Percentiles rank a stretch among this genome's conserved stretches.
These are phyloP conservation scores for Phaffia tasmanica DNA, from an alignment of 768 basidiomycete species.

Conservation along the genomic window DNA sequence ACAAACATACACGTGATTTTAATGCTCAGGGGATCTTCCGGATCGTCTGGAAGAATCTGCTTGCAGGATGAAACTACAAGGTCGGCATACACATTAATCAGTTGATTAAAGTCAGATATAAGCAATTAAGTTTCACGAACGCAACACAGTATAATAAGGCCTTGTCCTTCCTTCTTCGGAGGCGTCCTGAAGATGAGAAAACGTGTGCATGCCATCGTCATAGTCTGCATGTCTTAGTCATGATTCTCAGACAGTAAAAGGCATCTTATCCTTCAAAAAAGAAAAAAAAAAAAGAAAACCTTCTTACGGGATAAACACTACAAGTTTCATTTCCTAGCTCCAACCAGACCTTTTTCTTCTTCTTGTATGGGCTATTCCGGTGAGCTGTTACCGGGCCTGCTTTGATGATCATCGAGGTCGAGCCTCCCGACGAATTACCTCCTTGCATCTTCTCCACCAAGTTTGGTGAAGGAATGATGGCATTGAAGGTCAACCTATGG, in stretches of 20 bases:
- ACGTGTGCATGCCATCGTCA: too few relatives aligned
- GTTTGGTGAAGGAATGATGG: slow-evolving; percentile 46
- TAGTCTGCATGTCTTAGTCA: too few relatives aligned
- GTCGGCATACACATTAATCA: slow-evolving; percentile 19
- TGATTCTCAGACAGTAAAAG: too few relatives aligned
- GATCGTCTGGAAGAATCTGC: slow-evolving; percentile 43
- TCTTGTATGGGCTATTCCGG: slow-evolving; percentile 32
- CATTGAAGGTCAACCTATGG: slow-evolving; percentile 56
- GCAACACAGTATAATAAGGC: slow-evolving; percentile 47
- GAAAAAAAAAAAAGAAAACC: slow-evolving; percentile 31
- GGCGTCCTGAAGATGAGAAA: slow-evolving; percentile 43
- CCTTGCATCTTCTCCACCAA: background rate
- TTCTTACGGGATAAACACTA: slow-evolving; percentile 45
- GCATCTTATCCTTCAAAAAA: slow-evolving; percentile 29
- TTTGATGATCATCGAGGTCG: slow-evolving; percentile 4
- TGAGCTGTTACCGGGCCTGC: slow-evolving; percentile 15
- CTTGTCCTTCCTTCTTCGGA: slow-evolving; percentile 48
- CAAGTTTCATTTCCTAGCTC: slow-evolving; percentile 45
- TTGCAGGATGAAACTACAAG: slow-evolving; percentile 46
- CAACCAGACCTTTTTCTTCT: slow-evolving; percentile 49
- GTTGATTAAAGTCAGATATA: slow-evolving; percentile 39
- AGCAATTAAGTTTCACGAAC: slow-evolving; percentile 38
- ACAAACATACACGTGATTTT: slow-evolving; percentile 28
- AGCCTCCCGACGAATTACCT: background rate
- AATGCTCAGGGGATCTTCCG: slow-evolving; percentile 43